Percentiles rank a stretch among this genome's conserved stretches.
phyloP scores from a whole-genome alignment of 2,329 filamentous ascomycete species.

The Alternaria solani region DNA sequence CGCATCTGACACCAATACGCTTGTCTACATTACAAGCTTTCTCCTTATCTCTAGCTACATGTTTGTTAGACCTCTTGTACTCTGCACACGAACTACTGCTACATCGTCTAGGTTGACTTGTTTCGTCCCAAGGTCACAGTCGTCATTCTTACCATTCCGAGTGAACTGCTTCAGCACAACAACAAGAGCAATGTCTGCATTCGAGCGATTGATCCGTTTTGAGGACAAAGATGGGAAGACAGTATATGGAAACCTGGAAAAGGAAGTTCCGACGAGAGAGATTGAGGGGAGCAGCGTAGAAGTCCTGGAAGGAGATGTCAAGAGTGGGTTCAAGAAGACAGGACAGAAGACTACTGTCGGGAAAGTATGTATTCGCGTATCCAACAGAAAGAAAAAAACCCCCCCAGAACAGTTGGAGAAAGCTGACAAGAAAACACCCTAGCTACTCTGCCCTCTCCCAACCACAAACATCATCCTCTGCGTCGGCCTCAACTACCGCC shows the following conservation, averaged over 20 bases:
- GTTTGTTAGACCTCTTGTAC: conserved; percentile 9
- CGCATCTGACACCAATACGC: background rate
- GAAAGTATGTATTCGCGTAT: conserved; percentile 18
- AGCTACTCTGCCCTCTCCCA: conserved; percentile 41
- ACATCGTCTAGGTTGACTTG: background rate
- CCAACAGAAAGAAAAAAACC: no score
- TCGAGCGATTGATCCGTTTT: conserved; percentile 48
- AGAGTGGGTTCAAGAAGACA: conserved; percentile 41
- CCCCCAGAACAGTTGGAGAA: background rate
- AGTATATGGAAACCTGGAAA: conserved; percentile 43
- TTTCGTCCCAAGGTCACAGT: background rate
- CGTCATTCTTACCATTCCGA: background rate
- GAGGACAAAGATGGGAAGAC: conserved; percentile 39
- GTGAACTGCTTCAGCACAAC: conserved; percentile 8
- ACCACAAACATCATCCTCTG: conserved; percentile 44
- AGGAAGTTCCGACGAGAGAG: conserved; percentile 38
- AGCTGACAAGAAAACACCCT: background rate
- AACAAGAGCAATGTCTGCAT: conserved; percentile 30
- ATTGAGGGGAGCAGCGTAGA: conserved; percentile 43
- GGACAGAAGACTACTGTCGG: conserved; percentile 35
- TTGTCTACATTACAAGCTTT: background rate
- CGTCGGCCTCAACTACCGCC: conserved; percentile 47
- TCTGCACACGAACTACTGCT: conserved; percentile 3
- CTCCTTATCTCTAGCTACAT: conserved; percentile 4
- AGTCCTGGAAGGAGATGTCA: conserved; percentile 39